A percentile compares a stretch with the other conserved stretches of the same genome.
These are phyloP conservation scores for Hypoxylon sp. DNA, from an alignment of 2,329 filamentous ascomycete species.

Conservation along the genomic window DNA sequence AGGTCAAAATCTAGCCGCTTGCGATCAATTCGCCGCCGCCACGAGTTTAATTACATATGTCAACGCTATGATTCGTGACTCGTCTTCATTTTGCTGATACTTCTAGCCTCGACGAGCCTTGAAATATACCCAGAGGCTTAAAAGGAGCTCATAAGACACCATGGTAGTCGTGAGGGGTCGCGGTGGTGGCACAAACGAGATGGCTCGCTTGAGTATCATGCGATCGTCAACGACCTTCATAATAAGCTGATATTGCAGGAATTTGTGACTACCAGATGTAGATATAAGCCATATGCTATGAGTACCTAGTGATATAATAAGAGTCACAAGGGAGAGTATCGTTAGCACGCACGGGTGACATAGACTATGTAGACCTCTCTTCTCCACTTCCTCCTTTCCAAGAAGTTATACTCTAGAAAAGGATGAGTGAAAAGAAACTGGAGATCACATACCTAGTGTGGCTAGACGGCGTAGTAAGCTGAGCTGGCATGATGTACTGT, in stretches of 20 bases:
- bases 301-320: not conserved
- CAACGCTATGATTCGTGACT: constrained; percentile 34
- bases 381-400: constrained; percentile 6
- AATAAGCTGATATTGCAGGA: constrained; percentile 2
- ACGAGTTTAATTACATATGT: constrained; percentile 33
- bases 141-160: constrained; percentile 9
- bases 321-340: not conserved
- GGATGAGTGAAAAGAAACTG: constrained; percentile 17
- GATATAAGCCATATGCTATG: constrained; percentile 11
- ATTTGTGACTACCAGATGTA: constrained; percentile 1
- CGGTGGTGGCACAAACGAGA: constrained; percentile 24
- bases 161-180: constrained; percentile 1
- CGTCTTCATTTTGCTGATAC: constrained; percentile 12
- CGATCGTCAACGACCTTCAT: constrained; percentile 2
- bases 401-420: constrained; percentile 18
- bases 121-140: constrained; percentile 30
- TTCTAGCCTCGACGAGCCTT: constrained; percentile 18
- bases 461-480: constrained; percentile 6
- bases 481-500: constrained; percentile 7
- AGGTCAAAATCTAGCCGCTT: constrained; percentile 14
- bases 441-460: not conserved
- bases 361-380: constrained; percentile 1
- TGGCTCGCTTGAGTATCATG: constrained; percentile 13
- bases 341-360: not conserved
- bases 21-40: constrained; percentile 33